phyloP scores from a whole-genome alignment of 495 filamentous ascomycete species.

The Hypomontagnella submonticulosa region DNA sequence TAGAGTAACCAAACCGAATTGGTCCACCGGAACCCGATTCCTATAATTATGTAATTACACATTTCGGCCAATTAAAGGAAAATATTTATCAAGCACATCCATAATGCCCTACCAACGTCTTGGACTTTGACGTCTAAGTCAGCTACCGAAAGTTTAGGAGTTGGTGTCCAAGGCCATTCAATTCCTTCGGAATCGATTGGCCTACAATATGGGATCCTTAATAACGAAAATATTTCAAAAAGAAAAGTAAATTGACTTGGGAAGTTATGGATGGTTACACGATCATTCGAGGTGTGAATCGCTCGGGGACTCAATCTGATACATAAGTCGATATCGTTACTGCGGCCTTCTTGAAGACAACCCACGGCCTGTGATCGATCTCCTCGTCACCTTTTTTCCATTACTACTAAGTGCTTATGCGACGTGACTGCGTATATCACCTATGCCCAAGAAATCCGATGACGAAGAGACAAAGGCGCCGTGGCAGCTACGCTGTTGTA shows the following conservation, averaged over 20 bases:
- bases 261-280: slow-evolving; percentile 13
- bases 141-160: not conserved
- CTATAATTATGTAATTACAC: slow-evolving; percentile 26
- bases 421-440: too few species aligned
- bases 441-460: too few species aligned
- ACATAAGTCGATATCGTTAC: slow-evolving; percentile 25
- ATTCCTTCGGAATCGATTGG: not conserved
- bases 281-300: slow-evolving; percentile 28
- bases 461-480: too few species aligned
- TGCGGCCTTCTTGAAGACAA: not conserved
- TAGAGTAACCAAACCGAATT: slow-evolving; percentile 7
- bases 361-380: slow-evolving; percentile 23
- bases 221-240: slow-evolving; percentile 24
- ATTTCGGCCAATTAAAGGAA: slow-evolving; percentile 20
- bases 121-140: too few species aligned
- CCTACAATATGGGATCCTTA: slow-evolving; percentile 12
- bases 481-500: too few species aligned
- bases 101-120: not conserved
- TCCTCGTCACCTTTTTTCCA: slow-evolving; percentile 1
- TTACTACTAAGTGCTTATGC: not conserved
- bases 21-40: slow-evolving; percentile 4
- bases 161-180: slow-evolving; percentile 17
- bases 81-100: slow-evolving; percentile 13
- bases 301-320: slow-evolving; percentile 18
- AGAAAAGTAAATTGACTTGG: slow-evolving; percentile 29